A percentile compares a stretch with the other conserved stretches of the same genome.
Evolutionary conservation across 192 early-diverging fungal genomes (phyloP).

Genomic region (Backusella psychrophila): DNA sequence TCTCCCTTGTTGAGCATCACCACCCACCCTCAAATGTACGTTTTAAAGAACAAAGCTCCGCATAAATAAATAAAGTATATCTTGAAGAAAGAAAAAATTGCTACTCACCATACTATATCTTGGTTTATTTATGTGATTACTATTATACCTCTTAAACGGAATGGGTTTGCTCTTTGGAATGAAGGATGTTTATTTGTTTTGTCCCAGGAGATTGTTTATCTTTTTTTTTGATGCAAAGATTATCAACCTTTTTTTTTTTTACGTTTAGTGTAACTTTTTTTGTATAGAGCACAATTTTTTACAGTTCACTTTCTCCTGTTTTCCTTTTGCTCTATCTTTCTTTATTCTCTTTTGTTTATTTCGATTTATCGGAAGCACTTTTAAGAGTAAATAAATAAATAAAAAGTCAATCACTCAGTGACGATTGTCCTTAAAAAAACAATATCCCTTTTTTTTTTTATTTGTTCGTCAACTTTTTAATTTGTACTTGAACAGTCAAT

Average conservation of each 20-base stretch:
- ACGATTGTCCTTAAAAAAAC: neutral
- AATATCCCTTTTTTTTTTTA: neutral
- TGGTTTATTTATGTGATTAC: neutral
- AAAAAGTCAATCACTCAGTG: neutral
- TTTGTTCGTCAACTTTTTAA: neutral
- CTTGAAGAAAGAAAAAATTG: neutral
- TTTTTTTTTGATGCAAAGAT: constrained; percentile 2
- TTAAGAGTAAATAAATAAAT: neutral
- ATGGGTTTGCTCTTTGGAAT: neutral
- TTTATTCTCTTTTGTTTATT: constrained; percentile 5
- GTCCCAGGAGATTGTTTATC: neutral
- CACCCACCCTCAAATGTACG: neutral
- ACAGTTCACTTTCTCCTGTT: neutral
- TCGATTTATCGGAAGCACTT: neutral
- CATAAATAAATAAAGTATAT: neutral
- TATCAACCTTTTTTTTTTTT: neutral
- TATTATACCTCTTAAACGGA: neutral
- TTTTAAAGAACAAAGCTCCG: neutral
- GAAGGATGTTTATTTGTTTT: constrained; percentile 2
- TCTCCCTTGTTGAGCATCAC: neutral
- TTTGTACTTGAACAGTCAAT: neutral
- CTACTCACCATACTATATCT: neutral
- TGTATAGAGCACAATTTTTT: neutral
- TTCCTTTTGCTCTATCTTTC: neutral
- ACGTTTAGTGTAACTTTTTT: neutral